phyloP scores from a whole-genome alignment of 495 filamentous ascomycete genomes.

The Podospora tetraspora region DNA sequence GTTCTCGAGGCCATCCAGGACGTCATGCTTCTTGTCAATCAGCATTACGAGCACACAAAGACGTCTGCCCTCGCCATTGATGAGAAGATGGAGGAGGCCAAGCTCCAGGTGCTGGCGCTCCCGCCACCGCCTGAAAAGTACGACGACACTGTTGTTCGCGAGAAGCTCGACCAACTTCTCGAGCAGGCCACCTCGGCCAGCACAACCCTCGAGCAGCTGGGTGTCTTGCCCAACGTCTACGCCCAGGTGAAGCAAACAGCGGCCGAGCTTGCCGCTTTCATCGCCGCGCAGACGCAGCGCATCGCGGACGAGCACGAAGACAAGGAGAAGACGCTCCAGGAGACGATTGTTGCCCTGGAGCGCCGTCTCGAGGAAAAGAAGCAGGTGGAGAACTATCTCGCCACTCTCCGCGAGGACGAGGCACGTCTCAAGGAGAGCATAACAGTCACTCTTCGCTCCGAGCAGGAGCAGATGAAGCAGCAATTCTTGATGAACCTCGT shows the following conservation, averaged over 20 bases:
- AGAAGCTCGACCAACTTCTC: conserved; percentile 82
- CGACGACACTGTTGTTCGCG: conserved; percentile 62
- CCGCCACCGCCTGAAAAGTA: conserved; percentile 42
- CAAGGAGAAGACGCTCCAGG: conserved; percentile 74
- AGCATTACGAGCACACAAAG: conserved; percentile 73
- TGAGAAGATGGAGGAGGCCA: conserved; percentile 50
- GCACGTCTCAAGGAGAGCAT: conserved; percentile 36
- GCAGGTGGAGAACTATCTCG: conserved; percentile 67
- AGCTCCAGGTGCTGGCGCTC: conserved; percentile 35
- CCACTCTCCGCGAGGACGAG: conserved; percentile 45
- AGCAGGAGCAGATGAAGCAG: conserved; percentile 37
- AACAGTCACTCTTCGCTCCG: conserved; percentile 46
- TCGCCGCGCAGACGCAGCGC: conserved; percentile 70
- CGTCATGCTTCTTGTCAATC: conserved; percentile 69
- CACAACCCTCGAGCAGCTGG: conserved; percentile 56
- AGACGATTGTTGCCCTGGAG: conserved; percentile 75
- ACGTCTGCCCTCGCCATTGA: conserved; percentile 41
- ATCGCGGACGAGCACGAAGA: conserved; percentile 74
- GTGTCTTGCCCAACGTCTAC: conserved; percentile 83
- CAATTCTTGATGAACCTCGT: conserved; percentile 24
- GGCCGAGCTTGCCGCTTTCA: conserved; percentile 77
- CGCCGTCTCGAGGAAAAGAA: conserved; percentile 71
- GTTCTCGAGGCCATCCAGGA: conserved; percentile 76
- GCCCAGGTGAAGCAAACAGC: conserved; percentile 83
- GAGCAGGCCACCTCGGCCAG: conserved; percentile 55